These are phyloP conservation scores for Paradendryphiella salina DNA, from an alignment of 2,329 filamentous ascomycete genomes.

Conservation along the genomic window DNA sequence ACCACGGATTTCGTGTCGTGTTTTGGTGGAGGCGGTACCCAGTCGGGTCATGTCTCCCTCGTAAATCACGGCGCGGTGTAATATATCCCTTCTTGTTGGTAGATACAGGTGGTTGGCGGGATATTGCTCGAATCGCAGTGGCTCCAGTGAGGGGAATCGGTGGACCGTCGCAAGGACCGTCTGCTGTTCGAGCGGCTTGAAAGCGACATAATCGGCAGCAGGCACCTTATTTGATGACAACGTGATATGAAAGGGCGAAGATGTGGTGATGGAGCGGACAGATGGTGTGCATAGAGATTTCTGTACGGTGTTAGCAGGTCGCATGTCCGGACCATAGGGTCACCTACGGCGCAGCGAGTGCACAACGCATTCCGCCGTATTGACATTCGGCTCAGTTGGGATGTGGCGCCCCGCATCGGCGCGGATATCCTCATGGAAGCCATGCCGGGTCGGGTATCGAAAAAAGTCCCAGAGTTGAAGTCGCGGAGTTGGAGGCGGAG, in stretches of 20 bases:
- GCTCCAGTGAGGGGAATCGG: slow-evolving; percentile 87
- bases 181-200: slow-evolving; percentile 44
- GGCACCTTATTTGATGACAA: slow-evolving; percentile 48
- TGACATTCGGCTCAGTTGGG: slow-evolving; percentile 36
- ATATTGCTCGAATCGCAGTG: slow-evolving; percentile 75
- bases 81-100: slow-evolving; percentile 84
- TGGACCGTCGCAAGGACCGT: slow-evolving; percentile 82
- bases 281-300: slow-evolving; percentile 31
- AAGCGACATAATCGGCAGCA: slow-evolving; percentile 44
- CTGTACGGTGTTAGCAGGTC: slow-evolving; percentile 34
- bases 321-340: slow-evolving; percentile 45
- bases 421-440: slow-evolving; percentile 46
- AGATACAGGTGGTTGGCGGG: slow-evolving; percentile 81
- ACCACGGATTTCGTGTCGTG: slow-evolving; percentile 76
- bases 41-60: slow-evolving; percentile 82
- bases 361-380: slow-evolving; percentile 43
- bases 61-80: slow-evolving; percentile 89
- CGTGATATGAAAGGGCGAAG: slow-evolving; percentile 62
- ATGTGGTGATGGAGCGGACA: slow-evolving; percentile 43
- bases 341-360: slow-evolving; percentile 55
- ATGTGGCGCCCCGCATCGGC: slow-evolving; percentile 44
- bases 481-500: slow-evolving; percentile 39
- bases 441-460: slow-evolving; percentile 41
- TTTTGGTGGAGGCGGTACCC: slow-evolving; percentile 68
- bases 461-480: slow-evolving; percentile 15